Base-by-base conservation (phyloP, 495 filamentous ascomycete genomes). In the Letharia columbiana region DNA sequence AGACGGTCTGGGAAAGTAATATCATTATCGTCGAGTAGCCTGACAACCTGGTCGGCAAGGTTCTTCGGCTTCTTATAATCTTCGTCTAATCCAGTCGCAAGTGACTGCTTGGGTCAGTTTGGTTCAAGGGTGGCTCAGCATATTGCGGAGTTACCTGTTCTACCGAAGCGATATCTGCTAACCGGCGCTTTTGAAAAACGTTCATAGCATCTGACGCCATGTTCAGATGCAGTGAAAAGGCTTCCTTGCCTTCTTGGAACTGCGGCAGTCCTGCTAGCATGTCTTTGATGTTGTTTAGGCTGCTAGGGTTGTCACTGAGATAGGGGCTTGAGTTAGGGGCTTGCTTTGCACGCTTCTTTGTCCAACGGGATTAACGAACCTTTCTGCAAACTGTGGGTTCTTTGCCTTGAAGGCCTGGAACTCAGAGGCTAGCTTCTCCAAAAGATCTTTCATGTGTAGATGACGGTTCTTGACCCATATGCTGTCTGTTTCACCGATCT, bases 201-300 rank as follows among this genome's bases (percentile, higher is more conserved):
- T 89, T 90, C 94, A 98, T 97, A 68, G 91, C 93, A 71, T 96
- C 92, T 72, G 96, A 89, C n/a, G 94, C 95, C 94, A 98, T 98
- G 68, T 84, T 93, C 20, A 98, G 79, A 75, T 98, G 94, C 41
- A 98, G 80, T 0, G 94, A 92, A 73, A 98, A 98, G 44, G 91
- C 89, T 73, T 96, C 89, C 76, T 98, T 96, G 77, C 92, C 89
- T 73, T 91, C 88, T 65, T 95, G 91, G 72, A 95, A 98, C 71
- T 98, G 91, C 35, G 92, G 91, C 66, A 98, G 79, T 49, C 92
- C 93, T 17, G 89, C 94, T 75, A 98, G 77, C 94, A 98, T 98
- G 74, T 96, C 91, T 74, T 91, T 92, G 74, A 98, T 97, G 59
- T 89, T 91, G 78, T 92, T 92, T 50, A 98, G 79, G 73, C 84